These are phyloP conservation scores for Thalassiosira allenii DNA, from an alignment of 352 stramenopile genomes.

Conservation along the genomic window DNA sequence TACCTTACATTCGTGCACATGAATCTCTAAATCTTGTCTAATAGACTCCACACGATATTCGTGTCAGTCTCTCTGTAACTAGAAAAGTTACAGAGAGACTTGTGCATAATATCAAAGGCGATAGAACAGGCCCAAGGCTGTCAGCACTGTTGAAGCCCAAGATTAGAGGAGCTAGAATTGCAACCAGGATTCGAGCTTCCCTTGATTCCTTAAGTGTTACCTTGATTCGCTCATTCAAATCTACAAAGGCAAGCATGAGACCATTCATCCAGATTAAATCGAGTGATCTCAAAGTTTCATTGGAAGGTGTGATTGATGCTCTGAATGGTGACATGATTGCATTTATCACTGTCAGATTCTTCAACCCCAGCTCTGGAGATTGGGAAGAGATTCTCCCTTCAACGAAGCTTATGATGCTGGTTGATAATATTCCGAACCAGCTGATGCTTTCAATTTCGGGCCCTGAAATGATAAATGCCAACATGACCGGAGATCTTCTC, in stretches of 20 bases:
- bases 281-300: conserved; percentile 63
- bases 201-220: conserved; percentile 74
- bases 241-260: conserved; percentile 54
- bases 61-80: conserved; percentile 66
- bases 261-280: conserved; percentile 77
- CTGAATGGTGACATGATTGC: conserved; percentile 69
- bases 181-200: conserved; percentile 69
- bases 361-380: conserved; percentile 60
- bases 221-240: conserved; percentile 67
- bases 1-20: no score
- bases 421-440: conserved; percentile 82
- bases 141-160: conserved; percentile 61
- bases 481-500: conserved; percentile 68
- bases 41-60: conserved; percentile 75
- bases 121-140: conserved; percentile 12
- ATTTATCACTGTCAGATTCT: conserved; percentile 68
- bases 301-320: conserved; percentile 74
- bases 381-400: conserved; percentile 80
- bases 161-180: conserved; percentile 78
- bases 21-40: neutral
- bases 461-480: conserved; percentile 54
- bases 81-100: conserved; percentile 67
- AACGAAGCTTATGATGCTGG: conserved; percentile 46
- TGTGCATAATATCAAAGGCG: neutral
- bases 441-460: conserved; percentile 45